These are phyloP conservation scores for Psilocybe subaeruginosa DNA, from an alignment of 768 basidiomycete species.

Conservation along the genomic window DNA sequence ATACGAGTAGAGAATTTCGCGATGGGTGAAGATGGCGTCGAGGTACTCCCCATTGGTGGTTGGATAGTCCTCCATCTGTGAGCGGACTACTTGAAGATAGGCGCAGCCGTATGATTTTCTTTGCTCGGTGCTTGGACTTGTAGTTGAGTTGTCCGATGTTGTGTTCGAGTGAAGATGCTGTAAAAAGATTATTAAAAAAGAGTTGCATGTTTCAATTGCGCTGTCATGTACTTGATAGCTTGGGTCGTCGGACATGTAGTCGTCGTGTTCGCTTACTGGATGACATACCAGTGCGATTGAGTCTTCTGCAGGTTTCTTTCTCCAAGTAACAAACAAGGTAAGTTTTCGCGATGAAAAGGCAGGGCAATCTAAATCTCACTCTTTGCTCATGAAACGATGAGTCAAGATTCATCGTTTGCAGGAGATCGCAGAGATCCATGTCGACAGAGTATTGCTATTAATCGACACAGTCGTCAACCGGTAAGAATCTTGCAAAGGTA, in stretches of 20 bases:
- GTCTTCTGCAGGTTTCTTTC: conserved; percentile 42
- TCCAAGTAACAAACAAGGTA: conserved; percentile 31
- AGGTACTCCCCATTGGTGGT: conserved; percentile 79
- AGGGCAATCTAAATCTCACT: conserved; percentile 23
- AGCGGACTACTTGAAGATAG: conserved; percentile 61
- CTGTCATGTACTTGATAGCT: conserved; percentile 41
- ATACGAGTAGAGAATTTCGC: conserved; percentile 64
- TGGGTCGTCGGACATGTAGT: conserved; percentile 49
- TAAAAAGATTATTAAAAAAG: not conserved
- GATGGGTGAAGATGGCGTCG: conserved; percentile 79
- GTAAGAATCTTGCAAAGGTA: not conserved
- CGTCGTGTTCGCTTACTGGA: conserved; percentile 37
- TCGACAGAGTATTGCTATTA: conserved; percentile 30
- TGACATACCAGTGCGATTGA: conserved; percentile 12
- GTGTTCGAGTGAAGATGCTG: conserved; percentile 43
- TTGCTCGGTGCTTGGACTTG: conserved; percentile 29
- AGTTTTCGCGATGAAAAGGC: conserved; percentile 5
- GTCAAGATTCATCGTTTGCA: conserved; percentile 54
- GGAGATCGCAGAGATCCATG: conserved; percentile 54
- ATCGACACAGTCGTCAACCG: not conserved
- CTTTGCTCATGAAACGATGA: conserved; percentile 28
- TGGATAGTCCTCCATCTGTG: conserved; percentile 52
- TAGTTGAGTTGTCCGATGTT: conserved; percentile 43
- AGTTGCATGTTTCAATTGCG: not conserved
- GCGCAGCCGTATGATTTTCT: conserved; percentile 52